Evolutionary conservation across 176 grass and related monocot species (phyloP).

Genomic region (Triticum turgidum): DNA sequence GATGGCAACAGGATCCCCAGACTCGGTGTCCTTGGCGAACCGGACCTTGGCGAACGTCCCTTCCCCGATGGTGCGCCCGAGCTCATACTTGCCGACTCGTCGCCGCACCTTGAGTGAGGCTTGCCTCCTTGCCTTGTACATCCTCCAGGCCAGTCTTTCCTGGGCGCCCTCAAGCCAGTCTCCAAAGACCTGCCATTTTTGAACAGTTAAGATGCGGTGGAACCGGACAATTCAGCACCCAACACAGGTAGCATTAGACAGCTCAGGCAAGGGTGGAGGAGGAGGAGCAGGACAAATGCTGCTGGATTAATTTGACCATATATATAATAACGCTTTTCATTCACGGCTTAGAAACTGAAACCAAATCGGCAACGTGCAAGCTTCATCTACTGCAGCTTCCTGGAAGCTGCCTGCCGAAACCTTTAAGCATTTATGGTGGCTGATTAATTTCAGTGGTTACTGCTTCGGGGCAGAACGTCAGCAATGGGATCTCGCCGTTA

Average conservation of each 20-base stretch:
- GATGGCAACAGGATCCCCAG: slow-evolving; percentile 65
- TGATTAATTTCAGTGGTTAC: background rate
- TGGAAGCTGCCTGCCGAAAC: background rate
- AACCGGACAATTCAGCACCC: background rate
- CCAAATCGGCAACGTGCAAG: background rate
- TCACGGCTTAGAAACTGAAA: background rate
- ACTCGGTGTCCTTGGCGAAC: slow-evolving; percentile 70
- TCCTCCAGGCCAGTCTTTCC: slow-evolving; percentile 24
- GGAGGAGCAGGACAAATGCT: background rate
- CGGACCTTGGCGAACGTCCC: slow-evolving; percentile 85
- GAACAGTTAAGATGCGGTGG: background rate
- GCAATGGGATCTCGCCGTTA: background rate
- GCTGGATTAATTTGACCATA: background rate
- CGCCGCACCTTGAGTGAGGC: slow-evolving; percentile 60
- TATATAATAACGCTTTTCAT: background rate
- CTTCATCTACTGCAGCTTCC: background rate
- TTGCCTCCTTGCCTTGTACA: slow-evolving; percentile 56
- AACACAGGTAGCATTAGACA: too few relatives aligned
- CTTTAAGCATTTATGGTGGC: background rate
- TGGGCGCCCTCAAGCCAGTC: background rate
- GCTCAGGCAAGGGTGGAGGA: background rate
- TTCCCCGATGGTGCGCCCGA: slow-evolving; percentile 79
- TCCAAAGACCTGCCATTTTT: background rate
- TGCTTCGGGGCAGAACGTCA: background rate
- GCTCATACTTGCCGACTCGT: slow-evolving; percentile 74